Percentiles rank a stretch among this genome's conserved stretches.
Evolutionary conservation across 179 eudicot genomes (phyloP).

Genomic region (Amaranthus tricolor): DNA sequence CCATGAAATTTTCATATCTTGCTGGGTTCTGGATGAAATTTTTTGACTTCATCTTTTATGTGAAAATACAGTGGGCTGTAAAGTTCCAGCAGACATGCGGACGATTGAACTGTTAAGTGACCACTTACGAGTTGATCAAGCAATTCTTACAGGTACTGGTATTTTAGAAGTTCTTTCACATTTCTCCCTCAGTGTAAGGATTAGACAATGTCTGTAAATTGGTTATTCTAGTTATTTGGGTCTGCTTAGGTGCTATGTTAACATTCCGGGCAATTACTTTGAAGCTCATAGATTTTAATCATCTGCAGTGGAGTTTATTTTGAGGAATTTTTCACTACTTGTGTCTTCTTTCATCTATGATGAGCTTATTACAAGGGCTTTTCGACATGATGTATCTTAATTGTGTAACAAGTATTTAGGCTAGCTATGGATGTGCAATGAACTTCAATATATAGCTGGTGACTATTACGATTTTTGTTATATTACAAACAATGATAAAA

Average conservation of each 20-base stretch:
- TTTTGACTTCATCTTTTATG: slow-evolving; percentile 14
- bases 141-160: slow-evolving; percentile 91
- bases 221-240: background rate
- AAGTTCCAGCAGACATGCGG: slow-evolving; percentile 98
- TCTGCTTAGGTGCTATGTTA: background rate
- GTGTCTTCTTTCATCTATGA: background rate
- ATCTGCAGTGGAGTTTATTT: background rate
- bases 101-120: slow-evolving; percentile 86
- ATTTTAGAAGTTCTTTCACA: background rate
- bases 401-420: background rate
- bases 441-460: background rate
- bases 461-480: background rate
- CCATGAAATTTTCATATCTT: slow-evolving; percentile 6
- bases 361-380: background rate
- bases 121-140: slow-evolving; percentile 97
- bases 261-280: background rate
- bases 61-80: slow-evolving; percentile 75
- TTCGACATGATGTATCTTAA: background rate
- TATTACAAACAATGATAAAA: too few species aligned
- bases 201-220: background rate
- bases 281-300: background rate
- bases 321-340: background rate
- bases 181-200: background rate
- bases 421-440: background rate
- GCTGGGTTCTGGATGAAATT: background rate